Percentiles rank a stretch among this genome's conserved stretches.
Evolutionary conservation across 345 rosid genomes (phyloP).

Genomic region (Ricinus communis): DNA sequence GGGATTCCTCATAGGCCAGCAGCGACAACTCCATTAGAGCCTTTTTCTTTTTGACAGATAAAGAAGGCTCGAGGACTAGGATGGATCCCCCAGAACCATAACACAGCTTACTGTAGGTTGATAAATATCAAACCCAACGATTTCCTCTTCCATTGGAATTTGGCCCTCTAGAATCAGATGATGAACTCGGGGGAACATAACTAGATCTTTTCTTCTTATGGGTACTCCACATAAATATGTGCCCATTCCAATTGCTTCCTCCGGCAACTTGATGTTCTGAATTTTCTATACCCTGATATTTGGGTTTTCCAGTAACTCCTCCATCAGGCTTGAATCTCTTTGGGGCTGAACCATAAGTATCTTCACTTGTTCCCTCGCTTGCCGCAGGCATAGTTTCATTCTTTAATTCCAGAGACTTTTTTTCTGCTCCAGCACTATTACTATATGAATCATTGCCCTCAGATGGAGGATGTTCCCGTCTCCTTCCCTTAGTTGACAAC

Average conservation of each 20-base stretch:
- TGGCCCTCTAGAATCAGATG: constrained; percentile 75
- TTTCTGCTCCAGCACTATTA: constrained; percentile 41
- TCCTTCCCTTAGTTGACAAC: constrained; percentile 48
- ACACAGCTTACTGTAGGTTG: background rate
- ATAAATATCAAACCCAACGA: constrained; percentile 25
- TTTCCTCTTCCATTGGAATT: constrained; percentile 64
- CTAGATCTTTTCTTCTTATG: constrained; percentile 88
- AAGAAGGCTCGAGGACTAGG: background rate
- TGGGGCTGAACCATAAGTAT: constrained; percentile 42
- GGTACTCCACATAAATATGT: constrained; percentile 68
- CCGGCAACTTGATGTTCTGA: constrained; percentile 34
- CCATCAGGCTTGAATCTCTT: constrained; percentile 35
- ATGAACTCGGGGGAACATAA: constrained; percentile 57
- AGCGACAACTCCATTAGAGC: background rate
- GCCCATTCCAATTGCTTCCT: constrained; percentile 40
- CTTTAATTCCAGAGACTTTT: constrained; percentile 28
- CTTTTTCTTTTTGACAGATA: background rate
- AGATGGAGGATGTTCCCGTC: constrained; percentile 37
- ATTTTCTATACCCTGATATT: constrained; percentile 41
- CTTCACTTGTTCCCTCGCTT: constrained; percentile 77
- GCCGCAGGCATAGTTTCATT: constrained; percentile 37
- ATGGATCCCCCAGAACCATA: background rate
- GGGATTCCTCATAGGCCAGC: constrained; percentile 1
- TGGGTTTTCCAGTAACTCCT: constrained; percentile 24
- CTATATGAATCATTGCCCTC: constrained; percentile 39